Conservation (phyloP, 139 green algal species). For the Micromonas commoda region DNA sequence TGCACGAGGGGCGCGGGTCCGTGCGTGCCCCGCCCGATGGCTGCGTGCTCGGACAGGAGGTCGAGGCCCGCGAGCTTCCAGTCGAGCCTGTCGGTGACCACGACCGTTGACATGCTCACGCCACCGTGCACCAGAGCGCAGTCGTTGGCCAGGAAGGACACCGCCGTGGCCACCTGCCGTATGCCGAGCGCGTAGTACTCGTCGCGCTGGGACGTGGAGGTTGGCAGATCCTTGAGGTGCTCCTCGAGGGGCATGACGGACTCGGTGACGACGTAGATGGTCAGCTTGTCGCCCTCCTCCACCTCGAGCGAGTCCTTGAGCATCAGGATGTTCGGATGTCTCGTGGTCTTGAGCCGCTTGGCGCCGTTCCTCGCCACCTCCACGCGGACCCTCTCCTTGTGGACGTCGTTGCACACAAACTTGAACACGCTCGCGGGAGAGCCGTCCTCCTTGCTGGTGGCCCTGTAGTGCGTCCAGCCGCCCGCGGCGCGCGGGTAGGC, state of each 20-base stretch:
- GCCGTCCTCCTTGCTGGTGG: not conserved
- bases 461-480: not conserved
- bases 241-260: not conserved
- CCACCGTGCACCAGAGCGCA: conserved; percentile 91
- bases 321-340: conserved; percentile 19
- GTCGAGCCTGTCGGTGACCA: conserved; percentile 84
- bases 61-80: conserved; percentile 93
- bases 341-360: not conserved
- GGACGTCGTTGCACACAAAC: not conserved
- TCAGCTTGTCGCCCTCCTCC: conserved; percentile 12
- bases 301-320: conserved; percentile 22
- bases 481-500: not conserved
- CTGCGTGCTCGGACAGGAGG: conserved; percentile 67
- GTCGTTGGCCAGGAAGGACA: conserved; percentile 94
- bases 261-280: conserved; percentile 26
- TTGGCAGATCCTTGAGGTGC: conserved; percentile 1
- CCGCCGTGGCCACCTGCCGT: conserved; percentile 70
- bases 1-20: not conserved
- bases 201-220: conserved; percentile 44
- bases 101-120: conserved; percentile 72
- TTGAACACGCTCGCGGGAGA: conserved; percentile 9
- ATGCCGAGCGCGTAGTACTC: conserved; percentile 88
- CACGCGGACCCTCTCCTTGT: not conserved
- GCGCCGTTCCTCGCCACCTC: conserved; percentile 16
- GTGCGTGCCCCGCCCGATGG: conserved; percentile 7